phyloP scores from a whole-genome alignment of 179 eudicot genomes.

The Silene vulgaris region DNA sequence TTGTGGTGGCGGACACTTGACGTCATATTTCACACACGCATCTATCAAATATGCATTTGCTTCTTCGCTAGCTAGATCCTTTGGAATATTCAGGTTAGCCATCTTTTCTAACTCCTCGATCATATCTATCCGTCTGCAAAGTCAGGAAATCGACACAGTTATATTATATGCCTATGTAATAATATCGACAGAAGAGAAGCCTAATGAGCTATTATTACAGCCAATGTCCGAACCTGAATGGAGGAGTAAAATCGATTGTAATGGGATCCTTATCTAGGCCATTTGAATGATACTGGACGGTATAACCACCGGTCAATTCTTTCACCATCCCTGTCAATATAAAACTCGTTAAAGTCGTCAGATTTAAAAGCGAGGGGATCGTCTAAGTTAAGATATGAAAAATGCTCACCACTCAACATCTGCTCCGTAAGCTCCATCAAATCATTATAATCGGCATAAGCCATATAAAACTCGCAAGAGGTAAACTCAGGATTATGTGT shows the following conservation, averaged over 20 bases:
- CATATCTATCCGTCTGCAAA: conserved; percentile 86
- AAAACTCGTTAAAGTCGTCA: conserved; percentile 10
- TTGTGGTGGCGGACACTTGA: conserved; percentile 88
- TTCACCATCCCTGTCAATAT: conserved; percentile 69
- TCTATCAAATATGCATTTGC: conserved; percentile 63
- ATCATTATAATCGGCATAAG: conserved; percentile 94
- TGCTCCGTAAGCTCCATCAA: conserved; percentile 80
- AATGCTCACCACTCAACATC: conserved; percentile 73
- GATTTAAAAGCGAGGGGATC: not conserved
- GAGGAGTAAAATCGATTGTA: conserved; percentile 96
- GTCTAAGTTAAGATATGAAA: not conserved
- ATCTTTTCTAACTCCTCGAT: conserved; percentile 73
- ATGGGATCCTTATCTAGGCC: conserved; percentile 74
- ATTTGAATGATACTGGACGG: conserved; percentile 74
- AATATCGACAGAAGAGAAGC: too few relatives aligned
- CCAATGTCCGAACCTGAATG: conserved; percentile 60
- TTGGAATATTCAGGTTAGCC: conserved; percentile 77
- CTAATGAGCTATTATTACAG: not conserved
- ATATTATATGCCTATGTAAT: not conserved
- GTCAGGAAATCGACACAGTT: not conserved
- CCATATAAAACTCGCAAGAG: conserved; percentile 95
- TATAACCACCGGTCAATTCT: conserved; percentile 86
- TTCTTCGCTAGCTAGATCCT: conserved; percentile 72
- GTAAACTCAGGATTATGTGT: conserved; percentile 98
- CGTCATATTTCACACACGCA: conserved; percentile 66